Base-by-base conservation (phyloP, 148 eudicot species). In the Camellia sinensis region DNA sequence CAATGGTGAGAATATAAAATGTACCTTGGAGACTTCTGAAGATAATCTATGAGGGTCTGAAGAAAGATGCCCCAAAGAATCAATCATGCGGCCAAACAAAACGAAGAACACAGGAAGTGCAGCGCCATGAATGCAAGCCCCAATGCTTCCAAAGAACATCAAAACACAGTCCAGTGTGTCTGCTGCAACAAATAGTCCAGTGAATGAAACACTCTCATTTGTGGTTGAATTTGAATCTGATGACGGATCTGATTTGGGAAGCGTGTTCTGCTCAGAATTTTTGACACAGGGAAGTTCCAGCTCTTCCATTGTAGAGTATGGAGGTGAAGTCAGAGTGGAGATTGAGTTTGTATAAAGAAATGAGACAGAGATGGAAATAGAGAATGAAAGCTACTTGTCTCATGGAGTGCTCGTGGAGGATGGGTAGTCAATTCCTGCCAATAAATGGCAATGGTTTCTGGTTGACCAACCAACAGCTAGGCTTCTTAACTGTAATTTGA, bases 71-170 rank as follows among this genome's bases (percentile, higher is more conserved):
- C 94, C 97, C 41, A 92, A 80, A 29, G 94, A 89, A 81, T 92
- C 89, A 67, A 92, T 87, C 88, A 92, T 83, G 66, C 84, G 84
- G 6, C 97, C 97, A 63, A 92, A 91, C 57, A 92, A 81, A 61
- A 92, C 11, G 77, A 91, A 92, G 85, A 92, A 91, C 6, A 87
- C 83, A 40, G 97, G 94, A 76, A 91, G 85, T 5, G 87, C 87
- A 82, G 94, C 88, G 41, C 97, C 94, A 72, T 92, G 97, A 50
- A 89, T 44, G 80, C 89, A 85, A 4, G 97, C 90, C 64, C 91
- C 94, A 73, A 89, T 22, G 84, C 92, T 82, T 61, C 97, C 97
- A 6, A 88, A 63, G 52, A 92, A 81, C 94, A 92, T 91, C 85
- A 92, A 74, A 1, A 91, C 13, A 65, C 68, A 87, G 70, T 92